These are phyloP conservation scores for Dictyostelium capitatum DNA, from an alignment of 78 protist species.

Conservation along the genomic window DNA sequence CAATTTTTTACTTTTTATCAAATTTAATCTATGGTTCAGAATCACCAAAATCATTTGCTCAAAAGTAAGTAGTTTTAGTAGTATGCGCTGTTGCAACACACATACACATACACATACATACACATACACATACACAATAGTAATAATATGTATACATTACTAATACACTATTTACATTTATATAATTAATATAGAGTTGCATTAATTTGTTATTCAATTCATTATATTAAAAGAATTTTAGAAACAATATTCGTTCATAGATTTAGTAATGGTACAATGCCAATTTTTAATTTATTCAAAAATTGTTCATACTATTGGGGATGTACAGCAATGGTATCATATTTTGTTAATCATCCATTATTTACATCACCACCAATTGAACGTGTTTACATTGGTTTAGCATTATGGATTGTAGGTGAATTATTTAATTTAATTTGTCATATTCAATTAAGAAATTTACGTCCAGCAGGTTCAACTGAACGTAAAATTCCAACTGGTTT, in stretches of 20 bases:
- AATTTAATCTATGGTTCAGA: conserved; percentile 36
- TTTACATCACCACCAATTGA: conserved; percentile 72
- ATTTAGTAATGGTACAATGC: conserved; percentile 91
- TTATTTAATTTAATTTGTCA: conserved; percentile 74
- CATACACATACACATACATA: too few relatives aligned
- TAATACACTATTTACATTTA: too few relatives aligned
- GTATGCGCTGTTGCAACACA: too few relatives aligned
- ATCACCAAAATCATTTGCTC: conserved; percentile 8
- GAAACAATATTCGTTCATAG: conserved; percentile 93
- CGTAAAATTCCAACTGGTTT: conserved; percentile 86
- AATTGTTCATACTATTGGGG: conserved; percentile 92
- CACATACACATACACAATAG: background rate
- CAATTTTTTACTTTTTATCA: conserved; percentile 69
- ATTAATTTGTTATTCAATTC: conserved; percentile 79
- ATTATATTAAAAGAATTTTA: conserved; percentile 87
- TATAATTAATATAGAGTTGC: conserved; percentile 55
- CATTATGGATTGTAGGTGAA: conserved; percentile 45
- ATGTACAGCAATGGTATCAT: conserved; percentile 78
- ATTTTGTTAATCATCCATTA: conserved; percentile 83
- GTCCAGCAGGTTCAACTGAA: conserved; percentile 82
- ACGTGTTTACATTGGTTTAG: conserved; percentile 34
- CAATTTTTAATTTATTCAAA: conserved; percentile 88
- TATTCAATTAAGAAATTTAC: conserved; percentile 83
- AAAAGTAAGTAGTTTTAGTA: conserved; percentile 57
- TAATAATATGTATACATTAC: too few relatives aligned